A percentile compares a stretch with the other conserved stretches of the same genome.
Evolutionary conservation across 163 green algal genomes (phyloP).

Genomic region (Chlorella variabilis): DNA sequence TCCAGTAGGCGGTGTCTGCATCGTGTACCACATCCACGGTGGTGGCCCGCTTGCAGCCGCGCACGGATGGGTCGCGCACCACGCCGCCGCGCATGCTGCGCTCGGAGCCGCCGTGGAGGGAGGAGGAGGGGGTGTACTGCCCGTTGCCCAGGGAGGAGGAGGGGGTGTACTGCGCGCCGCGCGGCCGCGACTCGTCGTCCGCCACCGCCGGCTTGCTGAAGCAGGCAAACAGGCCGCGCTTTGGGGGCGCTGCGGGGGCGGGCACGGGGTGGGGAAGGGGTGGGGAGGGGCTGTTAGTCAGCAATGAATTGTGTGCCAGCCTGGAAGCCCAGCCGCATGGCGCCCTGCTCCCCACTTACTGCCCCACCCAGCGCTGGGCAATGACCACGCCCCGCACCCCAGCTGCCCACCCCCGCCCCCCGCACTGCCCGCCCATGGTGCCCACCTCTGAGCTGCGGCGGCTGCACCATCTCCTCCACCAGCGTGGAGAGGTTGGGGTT

Average conservation of each 20-base stretch:
- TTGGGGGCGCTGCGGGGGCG: background rate
- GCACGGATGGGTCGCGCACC: background rate
- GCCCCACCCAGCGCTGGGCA: no score
- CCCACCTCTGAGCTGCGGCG: no score
- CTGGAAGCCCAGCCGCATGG: no score
- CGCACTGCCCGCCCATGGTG: no score
- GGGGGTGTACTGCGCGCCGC: no score
- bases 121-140: no score
- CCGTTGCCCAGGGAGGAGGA: background rate
- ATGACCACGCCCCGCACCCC: no score
- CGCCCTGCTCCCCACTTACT: no score
- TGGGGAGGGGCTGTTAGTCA: background rate
- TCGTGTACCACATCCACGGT: slow-evolving; percentile 9
- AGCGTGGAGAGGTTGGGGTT: background rate
- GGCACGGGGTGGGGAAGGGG: background rate
- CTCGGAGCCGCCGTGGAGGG: slow-evolving; percentile 9
- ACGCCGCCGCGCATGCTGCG: slow-evolving; percentile 14
- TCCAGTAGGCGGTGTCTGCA: background rate
- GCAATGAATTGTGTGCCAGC: no score
- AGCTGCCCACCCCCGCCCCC: no score
- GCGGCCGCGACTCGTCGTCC: background rate
- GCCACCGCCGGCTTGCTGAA: slow-evolving; percentile 1
- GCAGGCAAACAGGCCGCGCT: slow-evolving; percentile 23
- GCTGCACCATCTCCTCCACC: no score
- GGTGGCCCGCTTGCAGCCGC: background rate